A percentile compares a stretch with the other conserved stretches of the same genome.
phyloP scores from a whole-genome alignment of 164 flowering plant genomes.

The Brasenia schreberi region DNA sequence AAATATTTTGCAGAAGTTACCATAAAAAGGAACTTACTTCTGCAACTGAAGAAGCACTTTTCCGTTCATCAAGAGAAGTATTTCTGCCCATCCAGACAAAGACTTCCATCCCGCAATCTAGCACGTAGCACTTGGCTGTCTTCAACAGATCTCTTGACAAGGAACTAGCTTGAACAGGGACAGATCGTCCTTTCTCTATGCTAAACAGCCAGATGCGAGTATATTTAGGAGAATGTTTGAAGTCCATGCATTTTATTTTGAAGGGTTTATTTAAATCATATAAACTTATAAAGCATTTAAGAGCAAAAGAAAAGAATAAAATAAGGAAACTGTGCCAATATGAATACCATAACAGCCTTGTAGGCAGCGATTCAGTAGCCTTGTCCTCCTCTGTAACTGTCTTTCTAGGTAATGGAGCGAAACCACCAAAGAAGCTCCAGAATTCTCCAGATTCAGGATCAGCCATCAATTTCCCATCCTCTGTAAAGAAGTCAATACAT shows the following conservation, averaged over 20 bases:
- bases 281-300: background rate
- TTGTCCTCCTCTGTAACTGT: conserved; percentile 39
- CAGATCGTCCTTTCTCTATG: conserved; percentile 43
- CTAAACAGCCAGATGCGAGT: too few relatives aligned
- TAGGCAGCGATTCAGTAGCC: conserved; percentile 21
- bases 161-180: conserved; percentile 40
- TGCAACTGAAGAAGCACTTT: conserved; percentile 76
- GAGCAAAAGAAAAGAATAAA: background rate
- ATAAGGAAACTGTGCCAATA: background rate
- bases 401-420: conserved; percentile 98
- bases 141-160: conserved; percentile 68
- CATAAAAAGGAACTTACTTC: conserved; percentile 39
- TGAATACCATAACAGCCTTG: conserved; percentile 52
- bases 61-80: conserved; percentile 80
- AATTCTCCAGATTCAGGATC: conserved; percentile 89
- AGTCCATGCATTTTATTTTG: too few relatives aligned
- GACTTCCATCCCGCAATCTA: conserved; percentile 78
- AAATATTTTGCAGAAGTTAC: background rate
- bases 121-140: conserved; percentile 69
- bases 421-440: conserved; percentile 96
- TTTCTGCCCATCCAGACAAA: conserved; percentile 96
- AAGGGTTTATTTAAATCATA: too few relatives aligned
- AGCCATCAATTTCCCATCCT: conserved; percentile 98
- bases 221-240: too few relatives aligned
- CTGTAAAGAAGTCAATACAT: too few relatives aligned